A percentile compares a stretch with the other conserved stretches of the same genome.
Evolutionary conservation across 345 rosid species (phyloP).

Genomic region (Cardiospermum halicacabum): DNA sequence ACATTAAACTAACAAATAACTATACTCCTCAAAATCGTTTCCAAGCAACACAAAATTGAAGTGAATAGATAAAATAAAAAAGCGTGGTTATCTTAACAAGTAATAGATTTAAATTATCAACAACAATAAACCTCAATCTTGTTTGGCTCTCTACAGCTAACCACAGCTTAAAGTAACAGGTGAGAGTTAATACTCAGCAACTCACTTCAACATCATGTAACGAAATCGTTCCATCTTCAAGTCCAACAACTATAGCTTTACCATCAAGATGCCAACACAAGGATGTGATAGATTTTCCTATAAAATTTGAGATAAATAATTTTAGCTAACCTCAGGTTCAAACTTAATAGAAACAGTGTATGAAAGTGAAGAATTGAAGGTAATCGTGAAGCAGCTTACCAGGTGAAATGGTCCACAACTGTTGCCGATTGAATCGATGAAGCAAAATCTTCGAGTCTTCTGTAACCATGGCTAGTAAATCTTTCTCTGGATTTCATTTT

Average conservation of each 20-base stretch:
- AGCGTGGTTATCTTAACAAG: no score
- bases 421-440: conserved; percentile 84
- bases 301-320: neutral
- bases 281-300: conserved; percentile 62
- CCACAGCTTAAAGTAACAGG: neutral
- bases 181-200: conserved; percentile 15
- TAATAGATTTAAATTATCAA: no score
- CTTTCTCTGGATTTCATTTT: conserved; percentile 90
- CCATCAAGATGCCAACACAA: conserved; percentile 93
- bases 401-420: conserved; percentile 76
- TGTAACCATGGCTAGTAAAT: conserved; percentile 76
- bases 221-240: conserved; percentile 75
- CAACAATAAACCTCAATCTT: no score
- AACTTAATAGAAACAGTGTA: no score
- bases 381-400: no score
- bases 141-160: neutral
- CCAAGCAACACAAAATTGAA: no score
- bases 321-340: no score
- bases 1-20: neutral
- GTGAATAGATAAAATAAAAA: no score
- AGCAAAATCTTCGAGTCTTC: conserved; percentile 72
- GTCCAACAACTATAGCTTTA: conserved; percentile 80
- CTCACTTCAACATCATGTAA: conserved; percentile 88
- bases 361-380: neutral
- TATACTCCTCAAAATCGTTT: no score